These are phyloP conservation scores for Ilex paraguariensis DNA, from an alignment of 305 asterid genomes.

Conservation along the genomic window DNA sequence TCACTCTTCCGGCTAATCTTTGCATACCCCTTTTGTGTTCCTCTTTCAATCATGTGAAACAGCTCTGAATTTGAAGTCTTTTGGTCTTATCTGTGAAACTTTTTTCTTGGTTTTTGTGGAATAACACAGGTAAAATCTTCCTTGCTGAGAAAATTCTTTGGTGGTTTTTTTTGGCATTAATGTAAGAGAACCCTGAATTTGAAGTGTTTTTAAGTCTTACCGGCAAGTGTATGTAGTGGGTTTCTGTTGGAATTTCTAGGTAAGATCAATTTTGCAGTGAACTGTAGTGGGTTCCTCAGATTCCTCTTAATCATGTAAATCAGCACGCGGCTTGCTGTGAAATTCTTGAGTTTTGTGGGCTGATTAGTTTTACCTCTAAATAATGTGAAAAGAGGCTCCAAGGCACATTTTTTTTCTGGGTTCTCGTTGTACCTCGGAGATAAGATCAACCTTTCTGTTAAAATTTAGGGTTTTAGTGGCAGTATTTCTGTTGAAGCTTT, in stretches of 20 bases:
- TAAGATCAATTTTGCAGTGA: no score
- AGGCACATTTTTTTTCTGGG: not conserved
- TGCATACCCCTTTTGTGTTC: not conserved
- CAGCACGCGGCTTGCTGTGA: no score
- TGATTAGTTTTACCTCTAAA: no score
- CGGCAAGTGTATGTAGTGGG: no score
- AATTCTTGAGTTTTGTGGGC: no score
- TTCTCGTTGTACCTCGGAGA: not conserved
- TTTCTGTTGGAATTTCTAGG: no score
- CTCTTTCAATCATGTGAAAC: conserved; percentile 31
- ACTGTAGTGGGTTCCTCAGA: not conserved
- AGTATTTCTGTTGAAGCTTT: not conserved
- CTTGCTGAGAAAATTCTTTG: no score
- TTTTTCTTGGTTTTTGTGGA: conserved; percentile 24
- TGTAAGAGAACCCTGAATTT: not conserved
- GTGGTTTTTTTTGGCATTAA: no score
- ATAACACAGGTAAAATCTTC: not conserved
- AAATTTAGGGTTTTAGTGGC: conserved; percentile 8
- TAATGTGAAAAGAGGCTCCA: no score
- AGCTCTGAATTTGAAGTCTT: conserved; percentile 13
- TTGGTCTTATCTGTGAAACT: conserved; percentile 12
- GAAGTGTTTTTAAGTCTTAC: no score
- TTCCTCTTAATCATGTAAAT: no score
- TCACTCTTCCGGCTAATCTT: conserved; percentile 80
- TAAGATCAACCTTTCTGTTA: conserved; percentile 14